phyloP scores from a whole-genome alignment of 2,329 filamentous ascomycete species.

The Cyphellophora attinorum region DNA sequence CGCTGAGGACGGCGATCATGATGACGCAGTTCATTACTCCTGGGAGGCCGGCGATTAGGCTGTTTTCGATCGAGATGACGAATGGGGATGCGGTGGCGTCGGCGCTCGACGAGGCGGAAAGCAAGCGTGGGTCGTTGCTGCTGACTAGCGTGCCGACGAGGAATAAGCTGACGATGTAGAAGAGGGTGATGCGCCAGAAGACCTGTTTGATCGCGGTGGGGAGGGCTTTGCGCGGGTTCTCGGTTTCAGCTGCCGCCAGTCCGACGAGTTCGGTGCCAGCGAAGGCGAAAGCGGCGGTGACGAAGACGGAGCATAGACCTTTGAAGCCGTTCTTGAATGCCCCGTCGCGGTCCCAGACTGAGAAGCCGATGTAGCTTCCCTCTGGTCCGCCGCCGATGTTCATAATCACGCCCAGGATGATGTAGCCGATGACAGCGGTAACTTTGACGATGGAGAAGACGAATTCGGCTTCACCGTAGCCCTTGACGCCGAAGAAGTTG shows the following conservation, averaged over 20 bases:
- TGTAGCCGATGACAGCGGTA: constrained; percentile 71
- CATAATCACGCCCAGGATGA: constrained; percentile 67
- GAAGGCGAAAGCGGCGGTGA: constrained; percentile 49
- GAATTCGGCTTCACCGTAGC: constrained; percentile 77
- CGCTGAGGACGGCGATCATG: constrained; percentile 49
- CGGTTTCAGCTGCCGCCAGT: constrained; percentile 43
- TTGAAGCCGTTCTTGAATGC: constrained; percentile 39
- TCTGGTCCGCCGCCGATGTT: constrained; percentile 59
- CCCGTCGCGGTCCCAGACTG: constrained; percentile 54
- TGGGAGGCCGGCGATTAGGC: constrained; percentile 51
- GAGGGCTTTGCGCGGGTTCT: constrained; percentile 41
- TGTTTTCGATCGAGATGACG: constrained; percentile 54
- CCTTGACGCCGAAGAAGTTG: constrained; percentile 74
- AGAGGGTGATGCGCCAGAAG: constrained; percentile 42
- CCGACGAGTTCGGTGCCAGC: constrained; percentile 46
- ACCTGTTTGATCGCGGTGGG: constrained; percentile 38
- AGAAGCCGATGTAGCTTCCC: constrained; percentile 69
- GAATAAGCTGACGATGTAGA: constrained; percentile 38
- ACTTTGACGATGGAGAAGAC: constrained; percentile 74
- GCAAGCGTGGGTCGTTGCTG: constrained; percentile 28
- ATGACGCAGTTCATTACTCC: constrained; percentile 60
- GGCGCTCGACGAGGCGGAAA: constrained; percentile 26
- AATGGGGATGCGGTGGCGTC: constrained; percentile 50
- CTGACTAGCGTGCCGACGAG: constrained; percentile 37
- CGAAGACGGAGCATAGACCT: constrained; percentile 48